A percentile compares a stretch with the other conserved stretches of the same genome.
Conservation (phyloP, 129 eudicot species). For the Glebionis coronaria region DNA sequence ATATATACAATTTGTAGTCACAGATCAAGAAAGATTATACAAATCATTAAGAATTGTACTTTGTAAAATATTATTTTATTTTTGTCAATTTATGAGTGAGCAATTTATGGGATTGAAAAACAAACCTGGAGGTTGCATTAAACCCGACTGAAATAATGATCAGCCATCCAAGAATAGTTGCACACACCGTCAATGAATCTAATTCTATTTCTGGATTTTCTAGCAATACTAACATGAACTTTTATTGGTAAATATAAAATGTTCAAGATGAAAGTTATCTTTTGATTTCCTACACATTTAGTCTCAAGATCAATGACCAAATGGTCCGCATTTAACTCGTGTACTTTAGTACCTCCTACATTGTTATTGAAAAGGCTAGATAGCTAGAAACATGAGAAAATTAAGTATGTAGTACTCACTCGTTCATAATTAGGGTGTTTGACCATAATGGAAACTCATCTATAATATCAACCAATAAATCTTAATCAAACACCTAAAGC, state of each 20-base stretch:
- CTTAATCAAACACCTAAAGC: slow-evolving; percentile 50
- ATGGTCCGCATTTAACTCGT: slow-evolving; percentile 49
- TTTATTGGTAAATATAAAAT: slow-evolving; percentile 38
- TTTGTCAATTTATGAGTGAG: too few relatives aligned
- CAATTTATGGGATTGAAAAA: too few relatives aligned
- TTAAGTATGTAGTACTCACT: slow-evolving; percentile 42
- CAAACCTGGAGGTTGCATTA: too few relatives aligned
- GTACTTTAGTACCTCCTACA: slow-evolving; percentile 57
- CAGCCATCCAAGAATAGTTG: too few relatives aligned
- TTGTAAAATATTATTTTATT: too few relatives aligned
- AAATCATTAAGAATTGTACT: too few relatives aligned
- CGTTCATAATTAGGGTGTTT: slow-evolving; percentile 79
- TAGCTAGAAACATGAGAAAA: background rate
- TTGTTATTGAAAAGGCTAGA: slow-evolving; percentile 1
- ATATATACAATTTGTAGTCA: too few relatives aligned
- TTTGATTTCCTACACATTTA: slow-evolving; percentile 68
- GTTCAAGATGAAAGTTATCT: slow-evolving; percentile 44
- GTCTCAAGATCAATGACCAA: slow-evolving; percentile 59
- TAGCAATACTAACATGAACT: slow-evolving; percentile 58
- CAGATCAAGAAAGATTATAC: too few relatives aligned
- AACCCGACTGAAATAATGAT: too few relatives aligned
- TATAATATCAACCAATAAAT: slow-evolving; percentile 46
- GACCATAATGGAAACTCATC: slow-evolving; percentile 74
- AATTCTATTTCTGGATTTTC: too few relatives aligned
- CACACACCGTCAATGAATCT: too few relatives aligned